These are phyloP conservation scores for Clitocybe nebularis DNA, from an alignment of 1,284 basidiomycete species.

Conservation along the genomic window DNA sequence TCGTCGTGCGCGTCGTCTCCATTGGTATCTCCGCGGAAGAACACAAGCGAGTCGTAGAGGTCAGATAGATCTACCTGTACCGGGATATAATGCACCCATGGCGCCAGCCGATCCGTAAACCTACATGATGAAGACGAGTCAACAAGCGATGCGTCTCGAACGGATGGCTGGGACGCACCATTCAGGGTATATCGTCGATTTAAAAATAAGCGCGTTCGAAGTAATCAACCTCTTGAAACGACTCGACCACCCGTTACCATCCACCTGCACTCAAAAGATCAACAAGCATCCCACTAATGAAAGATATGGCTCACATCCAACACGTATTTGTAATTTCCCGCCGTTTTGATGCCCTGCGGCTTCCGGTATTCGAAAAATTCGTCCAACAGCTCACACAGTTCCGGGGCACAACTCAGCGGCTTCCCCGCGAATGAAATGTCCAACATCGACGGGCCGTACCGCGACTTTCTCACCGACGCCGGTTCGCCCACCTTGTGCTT, in stretches of 20 bases:
- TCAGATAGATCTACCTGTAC: conserved; percentile 51
- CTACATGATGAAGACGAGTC: conserved; percentile 11
- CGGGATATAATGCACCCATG: conserved; percentile 64
- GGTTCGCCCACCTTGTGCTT: conserved; percentile 39
- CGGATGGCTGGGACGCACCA: conserved; percentile 43
- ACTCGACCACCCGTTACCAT: conserved; percentile 70
- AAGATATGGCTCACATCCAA: conserved; percentile 42
- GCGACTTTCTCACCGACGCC: conserved; percentile 28
- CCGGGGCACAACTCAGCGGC: conserved; percentile 41
- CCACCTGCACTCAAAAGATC: conserved; percentile 33
- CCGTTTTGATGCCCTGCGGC: conserved; percentile 32
- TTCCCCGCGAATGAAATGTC: conserved; percentile 50
- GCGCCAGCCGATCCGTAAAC: conserved; percentile 38
- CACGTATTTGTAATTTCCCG: conserved; percentile 57
- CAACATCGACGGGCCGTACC: conserved; percentile 47
- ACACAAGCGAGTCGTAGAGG: conserved; percentile 51
- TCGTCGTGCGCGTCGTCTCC: conserved; percentile 48
- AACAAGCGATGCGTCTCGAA: background rate
- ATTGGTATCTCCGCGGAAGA: conserved; percentile 48
- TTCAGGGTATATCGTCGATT: conserved; percentile 66
- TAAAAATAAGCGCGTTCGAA: conserved; percentile 61
- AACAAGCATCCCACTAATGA: conserved; percentile 1
- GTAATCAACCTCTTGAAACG: conserved; percentile 65
- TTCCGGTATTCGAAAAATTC: conserved; percentile 39
- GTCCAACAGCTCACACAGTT: conserved; percentile 39